Conservation (phyloP, 306 rosid genomes). For the Arachis stenosperma region DNA sequence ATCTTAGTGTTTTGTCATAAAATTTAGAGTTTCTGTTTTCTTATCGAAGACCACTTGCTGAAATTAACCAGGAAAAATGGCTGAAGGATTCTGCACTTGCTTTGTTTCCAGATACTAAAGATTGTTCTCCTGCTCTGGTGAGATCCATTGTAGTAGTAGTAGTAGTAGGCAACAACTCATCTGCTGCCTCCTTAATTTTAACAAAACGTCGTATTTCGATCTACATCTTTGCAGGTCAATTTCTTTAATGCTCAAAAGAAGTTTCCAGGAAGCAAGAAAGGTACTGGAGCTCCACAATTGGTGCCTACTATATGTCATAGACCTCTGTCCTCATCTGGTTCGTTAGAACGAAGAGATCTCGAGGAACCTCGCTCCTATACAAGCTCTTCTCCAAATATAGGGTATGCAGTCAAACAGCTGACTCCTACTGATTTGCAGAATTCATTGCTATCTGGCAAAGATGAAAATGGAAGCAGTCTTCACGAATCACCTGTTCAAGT, state of each 20-base stretch:
- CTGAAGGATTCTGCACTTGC: slow-evolving; percentile 82
- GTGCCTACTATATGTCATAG: slow-evolving; percentile 61
- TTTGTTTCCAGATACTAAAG: slow-evolving; percentile 75
- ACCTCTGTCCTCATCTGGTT: slow-evolving; percentile 61
- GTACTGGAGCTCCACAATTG: slow-evolving; percentile 52
- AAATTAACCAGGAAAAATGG: slow-evolving; percentile 87
- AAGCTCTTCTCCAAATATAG: slow-evolving; percentile 69
- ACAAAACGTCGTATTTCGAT: slow-evolving; percentile 27
- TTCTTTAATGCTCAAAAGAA: slow-evolving; percentile 76
- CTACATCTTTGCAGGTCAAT: slow-evolving; percentile 64
- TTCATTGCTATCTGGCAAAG: slow-evolving; percentile 65
- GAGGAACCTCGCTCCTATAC: slow-evolving; percentile 62
- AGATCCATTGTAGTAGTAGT: slow-evolving; percentile 46
- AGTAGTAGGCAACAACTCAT: slow-evolving; percentile 28
- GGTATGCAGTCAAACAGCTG: slow-evolving; percentile 82
- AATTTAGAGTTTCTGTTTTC: slow-evolving; percentile 46
- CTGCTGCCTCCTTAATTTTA: slow-evolving; percentile 36
- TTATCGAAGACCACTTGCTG: slow-evolving; percentile 58
- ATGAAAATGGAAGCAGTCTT: slow-evolving; percentile 45
- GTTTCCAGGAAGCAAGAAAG: slow-evolving; percentile 58
- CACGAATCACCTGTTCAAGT: slow-evolving; percentile 64
- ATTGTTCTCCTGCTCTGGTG: slow-evolving; percentile 81
- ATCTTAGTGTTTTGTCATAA: slow-evolving; percentile 37
- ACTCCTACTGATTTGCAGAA: slow-evolving; percentile 74
- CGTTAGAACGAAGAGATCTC: slow-evolving; percentile 63